These are phyloP conservation scores for Phoma sp. DNA, from an alignment of 2,329 filamentous ascomycete species.

Conservation along the genomic window DNA sequence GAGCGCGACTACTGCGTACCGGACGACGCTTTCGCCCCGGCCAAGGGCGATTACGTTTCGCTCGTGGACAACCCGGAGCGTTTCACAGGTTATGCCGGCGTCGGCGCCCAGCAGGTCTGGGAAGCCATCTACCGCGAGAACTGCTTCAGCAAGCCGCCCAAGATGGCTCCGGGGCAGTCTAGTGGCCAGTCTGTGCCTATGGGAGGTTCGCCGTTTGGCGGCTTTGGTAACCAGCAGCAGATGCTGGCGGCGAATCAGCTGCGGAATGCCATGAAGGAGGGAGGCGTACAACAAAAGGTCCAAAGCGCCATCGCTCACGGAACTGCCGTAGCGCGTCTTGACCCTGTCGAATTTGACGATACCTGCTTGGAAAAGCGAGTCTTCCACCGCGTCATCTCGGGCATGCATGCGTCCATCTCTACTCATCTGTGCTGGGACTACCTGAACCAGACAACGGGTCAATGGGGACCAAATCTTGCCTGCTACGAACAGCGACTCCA, in stretches of 20 bases:
- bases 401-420: constrained; percentile 98
- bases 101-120: constrained; percentile 89
- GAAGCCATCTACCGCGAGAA: constrained; percentile 97
- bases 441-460: constrained; percentile 89
- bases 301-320: constrained; percentile 59
- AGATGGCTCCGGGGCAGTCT: constrained; percentile 35
- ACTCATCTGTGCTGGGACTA: constrained; percentile 96
- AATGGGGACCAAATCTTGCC: constrained; percentile 87
- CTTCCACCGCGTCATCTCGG: constrained; percentile 92
- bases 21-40: constrained; percentile 85
- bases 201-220: constrained; percentile 48
- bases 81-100: constrained; percentile 91
- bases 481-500: constrained; percentile 92
- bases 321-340: constrained; percentile 64
- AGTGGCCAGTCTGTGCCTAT: constrained; percentile 42
- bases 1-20: constrained; percentile 96
- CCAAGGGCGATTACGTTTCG: constrained; percentile 95
- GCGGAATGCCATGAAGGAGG: constrained; percentile 63
- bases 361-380: constrained; percentile 98
- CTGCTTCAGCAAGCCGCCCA: constrained; percentile 72
- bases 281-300: constrained; percentile 67
- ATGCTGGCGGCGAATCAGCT: constrained; percentile 65
- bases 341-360: constrained; percentile 78
- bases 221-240: constrained; percentile 52
- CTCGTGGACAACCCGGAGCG: constrained; percentile 91